Percentiles rank a stretch among this genome's conserved stretches.
These are phyloP conservation scores for Crepidotus variabilis DNA, from an alignment of 768 basidiomycete species.

Conservation along the genomic window DNA sequence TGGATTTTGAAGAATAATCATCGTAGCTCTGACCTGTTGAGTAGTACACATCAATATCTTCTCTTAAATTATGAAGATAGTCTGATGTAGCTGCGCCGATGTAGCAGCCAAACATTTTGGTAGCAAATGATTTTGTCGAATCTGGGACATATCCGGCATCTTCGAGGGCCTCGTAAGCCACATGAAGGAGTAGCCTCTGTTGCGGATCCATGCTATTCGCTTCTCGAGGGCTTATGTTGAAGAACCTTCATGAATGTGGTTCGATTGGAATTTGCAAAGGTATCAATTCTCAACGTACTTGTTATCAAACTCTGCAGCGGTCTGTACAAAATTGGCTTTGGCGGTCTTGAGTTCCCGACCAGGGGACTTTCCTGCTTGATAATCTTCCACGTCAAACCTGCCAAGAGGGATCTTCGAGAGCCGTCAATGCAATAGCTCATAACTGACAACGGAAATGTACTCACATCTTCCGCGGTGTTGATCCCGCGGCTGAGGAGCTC, in stretches of 20 bases:
- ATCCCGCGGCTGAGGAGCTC: constrained; percentile 50
- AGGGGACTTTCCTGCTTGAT: constrained; percentile 24
- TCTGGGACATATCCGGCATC: constrained; percentile 67
- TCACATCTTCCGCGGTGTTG: constrained; percentile 56
- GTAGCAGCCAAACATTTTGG: constrained; percentile 59
- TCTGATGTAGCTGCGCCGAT: constrained; percentile 70
- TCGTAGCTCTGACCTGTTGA: constrained; percentile 46
- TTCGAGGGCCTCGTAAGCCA: constrained; percentile 66
- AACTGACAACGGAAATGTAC: constrained; percentile 6
- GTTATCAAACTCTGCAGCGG: constrained; percentile 60
- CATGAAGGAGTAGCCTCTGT: constrained; percentile 63
- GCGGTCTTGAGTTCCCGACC: constrained; percentile 45
- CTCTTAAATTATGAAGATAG: constrained; percentile 60
- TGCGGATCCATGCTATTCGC: constrained; percentile 77
- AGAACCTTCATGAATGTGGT: constrained; percentile 37
- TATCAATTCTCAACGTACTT: constrained; percentile 21
- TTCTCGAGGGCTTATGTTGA: constrained; percentile 71
- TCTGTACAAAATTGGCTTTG: constrained; percentile 62
- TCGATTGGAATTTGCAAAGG: background rate
- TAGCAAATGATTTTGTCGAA: constrained; percentile 45
- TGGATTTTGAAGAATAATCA: background rate
- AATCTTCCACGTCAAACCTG: constrained; percentile 49
- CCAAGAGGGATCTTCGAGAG: constrained; percentile 52
- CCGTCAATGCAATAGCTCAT: constrained; percentile 3
- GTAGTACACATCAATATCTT: constrained; percentile 68